Conservation (phyloP, 1,139 yeast genomes). For the Sugiyamaella castrensis region DNA sequence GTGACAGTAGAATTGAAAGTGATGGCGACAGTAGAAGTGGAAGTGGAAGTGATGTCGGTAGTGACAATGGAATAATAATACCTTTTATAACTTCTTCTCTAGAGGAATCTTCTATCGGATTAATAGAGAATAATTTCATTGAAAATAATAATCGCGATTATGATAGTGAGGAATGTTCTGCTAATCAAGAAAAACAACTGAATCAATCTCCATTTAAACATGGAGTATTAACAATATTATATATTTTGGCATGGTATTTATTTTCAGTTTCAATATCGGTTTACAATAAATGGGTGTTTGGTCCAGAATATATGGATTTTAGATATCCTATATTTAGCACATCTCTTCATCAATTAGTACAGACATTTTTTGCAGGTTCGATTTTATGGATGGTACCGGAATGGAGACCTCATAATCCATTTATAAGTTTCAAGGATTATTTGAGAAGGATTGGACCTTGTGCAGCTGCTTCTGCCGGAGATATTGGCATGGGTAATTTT, state of each 20-base stretch:
- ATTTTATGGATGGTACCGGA: constrained; percentile 13
- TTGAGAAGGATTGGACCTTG: constrained; percentile 69
- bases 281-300: constrained; percentile 98
- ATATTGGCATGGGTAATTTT: constrained; percentile 87
- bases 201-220: constrained; percentile 9
- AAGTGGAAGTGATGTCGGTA: too few species aligned
- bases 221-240: constrained; percentile 14
- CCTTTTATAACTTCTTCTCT: too few species aligned
- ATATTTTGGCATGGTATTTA: constrained; percentile 40
- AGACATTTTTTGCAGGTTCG: constrained; percentile 35
- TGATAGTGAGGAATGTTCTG: too few species aligned
- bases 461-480: constrained; percentile 85
- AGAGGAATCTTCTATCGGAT: too few species aligned
- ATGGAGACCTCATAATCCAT: constrained; percentile 5
- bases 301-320: constrained; percentile 63
- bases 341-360: constrained; percentile 74
- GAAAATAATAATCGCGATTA: too few species aligned
- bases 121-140: too few species aligned
- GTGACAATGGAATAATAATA: too few species aligned
- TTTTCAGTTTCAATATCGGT: constrained; percentile 71
- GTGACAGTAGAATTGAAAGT: too few species aligned
- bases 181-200: too few species aligned
- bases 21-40: too few species aligned
- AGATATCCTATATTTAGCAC: constrained; percentile 83
- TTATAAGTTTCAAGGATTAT: constrained; percentile 22